These are phyloP conservation scores for Zizania latifolia DNA, from an alignment of 176 grass and related monocot genomes.

Conservation along the genomic window DNA sequence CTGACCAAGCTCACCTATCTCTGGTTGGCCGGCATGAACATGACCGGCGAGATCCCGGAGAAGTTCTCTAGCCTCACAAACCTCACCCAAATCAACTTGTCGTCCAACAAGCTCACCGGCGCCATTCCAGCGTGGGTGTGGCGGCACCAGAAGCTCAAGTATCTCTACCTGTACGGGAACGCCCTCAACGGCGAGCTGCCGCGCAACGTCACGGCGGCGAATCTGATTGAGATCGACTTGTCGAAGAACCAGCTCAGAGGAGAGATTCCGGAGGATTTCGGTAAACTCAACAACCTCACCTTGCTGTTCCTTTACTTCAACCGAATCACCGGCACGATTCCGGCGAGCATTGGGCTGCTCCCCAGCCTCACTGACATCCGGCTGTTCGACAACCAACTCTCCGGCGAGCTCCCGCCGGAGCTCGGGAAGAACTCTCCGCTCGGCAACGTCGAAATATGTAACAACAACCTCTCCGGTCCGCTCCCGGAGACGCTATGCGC, in stretches of 20 bases:
- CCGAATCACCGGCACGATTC: constrained; percentile 48
- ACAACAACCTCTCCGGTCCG: constrained; percentile 48
- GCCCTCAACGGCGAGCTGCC: constrained; percentile 35
- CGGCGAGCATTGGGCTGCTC: constrained; percentile 44
- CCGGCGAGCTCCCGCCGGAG: constrained; percentile 46
- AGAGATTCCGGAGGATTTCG: constrained; percentile 37
- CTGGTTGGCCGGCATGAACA: constrained; percentile 15
- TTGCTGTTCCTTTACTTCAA: constrained; percentile 47
- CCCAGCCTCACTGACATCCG: constrained; percentile 30
- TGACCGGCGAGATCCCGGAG: constrained; percentile 56
- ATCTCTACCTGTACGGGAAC: constrained; percentile 22
- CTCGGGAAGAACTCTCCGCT: constrained; percentile 64
- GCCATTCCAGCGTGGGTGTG: constrained; percentile 47
- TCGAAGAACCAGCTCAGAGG: constrained; percentile 54
- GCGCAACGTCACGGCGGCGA: neutral
- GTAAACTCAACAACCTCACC: constrained; percentile 34
- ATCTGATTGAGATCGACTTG: constrained; percentile 39
- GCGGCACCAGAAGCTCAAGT: constrained; percentile 28
- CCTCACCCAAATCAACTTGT: constrained; percentile 10
- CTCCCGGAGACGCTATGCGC: constrained; percentile 49
- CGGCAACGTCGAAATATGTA: constrained; percentile 39
- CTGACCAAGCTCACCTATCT: constrained; percentile 47
- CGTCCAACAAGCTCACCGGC: constrained; percentile 31
- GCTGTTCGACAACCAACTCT: constrained; percentile 49
- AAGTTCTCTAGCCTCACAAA: constrained; percentile 12